phyloP scores from a whole-genome alignment of 2,329 filamentous ascomycete species.

The Hymenoscyphus fraxineus region DNA sequence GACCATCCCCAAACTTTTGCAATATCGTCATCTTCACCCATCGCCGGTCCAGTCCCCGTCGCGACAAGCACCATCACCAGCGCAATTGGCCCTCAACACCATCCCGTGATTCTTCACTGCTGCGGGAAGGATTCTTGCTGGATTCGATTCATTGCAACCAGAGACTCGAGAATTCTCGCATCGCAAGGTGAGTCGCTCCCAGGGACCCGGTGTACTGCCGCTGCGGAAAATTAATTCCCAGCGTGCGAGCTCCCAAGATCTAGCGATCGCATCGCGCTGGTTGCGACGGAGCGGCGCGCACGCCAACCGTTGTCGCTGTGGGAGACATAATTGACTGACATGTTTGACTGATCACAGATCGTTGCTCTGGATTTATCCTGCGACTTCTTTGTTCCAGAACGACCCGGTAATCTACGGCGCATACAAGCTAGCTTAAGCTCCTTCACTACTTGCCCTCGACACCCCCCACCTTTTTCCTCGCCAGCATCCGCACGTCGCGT shows the following conservation, averaged over 20 bases:
- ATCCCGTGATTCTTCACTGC: conserved; percentile 31
- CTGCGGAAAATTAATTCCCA: conserved; percentile 25
- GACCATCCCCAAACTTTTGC: conserved; percentile 8
- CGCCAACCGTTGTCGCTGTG: not conserved
- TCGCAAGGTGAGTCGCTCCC: conserved; percentile 29
- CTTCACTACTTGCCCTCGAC: not conserved
- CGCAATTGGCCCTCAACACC: conserved; percentile 30
- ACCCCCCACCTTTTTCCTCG: not conserved
- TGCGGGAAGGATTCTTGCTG: conserved; percentile 32
- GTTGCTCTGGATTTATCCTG: not conserved
- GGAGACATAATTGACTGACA: not conserved
- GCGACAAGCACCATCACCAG: conserved; percentile 27
- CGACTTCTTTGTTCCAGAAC: conserved; percentile 1
- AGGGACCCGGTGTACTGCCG: conserved; percentile 10
- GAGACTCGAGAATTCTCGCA: conserved; percentile 22
- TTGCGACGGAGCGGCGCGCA: conserved; percentile 24
- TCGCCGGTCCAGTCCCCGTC: conserved; percentile 31
- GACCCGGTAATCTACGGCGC: conserved; percentile 5
- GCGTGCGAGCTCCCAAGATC: conserved; percentile 16
- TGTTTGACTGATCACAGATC: conserved; percentile 3
- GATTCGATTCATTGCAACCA: conserved; percentile 17
- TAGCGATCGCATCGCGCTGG: not conserved
- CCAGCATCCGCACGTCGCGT: conserved; percentile 25
- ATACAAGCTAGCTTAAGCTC: conserved; percentile 12
- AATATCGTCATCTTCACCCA: conserved; percentile 17